phyloP scores from a whole-genome alignment of 148 eudicot species.

The Dysphania ambrosioides region DNA sequence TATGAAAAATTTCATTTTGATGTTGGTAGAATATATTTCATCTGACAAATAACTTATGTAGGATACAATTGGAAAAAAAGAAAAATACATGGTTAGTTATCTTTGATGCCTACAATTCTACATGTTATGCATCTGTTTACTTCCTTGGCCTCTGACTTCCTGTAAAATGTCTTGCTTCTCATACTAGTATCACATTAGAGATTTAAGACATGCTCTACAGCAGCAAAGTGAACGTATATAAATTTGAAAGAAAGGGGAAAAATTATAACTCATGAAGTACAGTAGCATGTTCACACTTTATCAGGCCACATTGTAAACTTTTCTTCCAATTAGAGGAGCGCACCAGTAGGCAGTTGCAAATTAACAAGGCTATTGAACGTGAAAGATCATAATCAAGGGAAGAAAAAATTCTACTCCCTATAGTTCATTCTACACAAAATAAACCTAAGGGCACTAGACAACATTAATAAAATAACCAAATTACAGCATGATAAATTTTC shows the following conservation, averaged over 20 bases:
- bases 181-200: neutral
- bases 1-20: slow-evolving; percentile 28
- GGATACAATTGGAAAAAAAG: neutral
- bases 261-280: neutral
- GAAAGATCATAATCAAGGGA: too few species aligned
- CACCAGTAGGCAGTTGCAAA: too few species aligned
- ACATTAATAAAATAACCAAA: too few species aligned
- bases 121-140: neutral
- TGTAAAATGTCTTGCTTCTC: neutral
- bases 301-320: too few species aligned
- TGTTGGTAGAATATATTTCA: neutral
- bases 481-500: neutral
- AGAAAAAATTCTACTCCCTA: too few species aligned
- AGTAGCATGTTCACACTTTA: too few species aligned
- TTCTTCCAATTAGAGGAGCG: too few species aligned
- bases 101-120: neutral
- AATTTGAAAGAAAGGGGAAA: neutral
- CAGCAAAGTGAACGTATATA: too few species aligned
- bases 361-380: too few species aligned
- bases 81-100: neutral
- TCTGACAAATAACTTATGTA: slow-evolving; percentile 16
- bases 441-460: too few species aligned
- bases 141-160: neutral
- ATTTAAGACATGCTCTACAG: neutral
- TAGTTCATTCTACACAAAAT: too few species aligned